These are phyloP conservation scores for Theobroma grandiflorum DNA, from an alignment of 441 rosid genomes.

Conservation along the genomic window DNA sequence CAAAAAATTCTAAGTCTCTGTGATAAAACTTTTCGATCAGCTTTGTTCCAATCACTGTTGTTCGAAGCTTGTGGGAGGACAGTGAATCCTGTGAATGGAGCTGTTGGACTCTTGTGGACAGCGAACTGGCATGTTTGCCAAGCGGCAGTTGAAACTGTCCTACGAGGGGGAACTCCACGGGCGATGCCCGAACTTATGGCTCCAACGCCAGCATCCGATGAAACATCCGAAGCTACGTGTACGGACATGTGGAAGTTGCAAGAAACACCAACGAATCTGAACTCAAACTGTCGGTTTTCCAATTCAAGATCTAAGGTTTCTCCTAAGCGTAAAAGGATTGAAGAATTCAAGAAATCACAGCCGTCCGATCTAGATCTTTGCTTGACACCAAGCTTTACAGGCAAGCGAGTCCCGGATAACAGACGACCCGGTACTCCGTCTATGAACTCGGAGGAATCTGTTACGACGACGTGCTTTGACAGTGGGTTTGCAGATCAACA, in stretches of 20 bases:
- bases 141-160: conserved; percentile 72
- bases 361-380: conserved; percentile 65
- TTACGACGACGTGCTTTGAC: conserved; percentile 72
- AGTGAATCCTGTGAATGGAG: conserved; percentile 77
- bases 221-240: conserved; percentile 59
- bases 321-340: conserved; percentile 49
- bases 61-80: conserved; percentile 83
- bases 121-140: conserved; percentile 76
- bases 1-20: background rate
- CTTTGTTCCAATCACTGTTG: conserved; percentile 67
- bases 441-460: conserved; percentile 89
- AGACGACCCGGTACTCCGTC: conserved; percentile 69
- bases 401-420: conserved; percentile 31
- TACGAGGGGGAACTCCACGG: conserved; percentile 63
- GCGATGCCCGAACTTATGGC: conserved; percentile 67
- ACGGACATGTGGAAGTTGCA: conserved; percentile 56
- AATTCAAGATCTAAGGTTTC: conserved; percentile 62
- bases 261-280: conserved; percentile 38
- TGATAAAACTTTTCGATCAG: conserved; percentile 36
- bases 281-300: conserved; percentile 54
- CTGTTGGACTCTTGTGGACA: conserved; percentile 72
- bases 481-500: conserved; percentile 53
- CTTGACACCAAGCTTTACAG: conserved; percentile 44
- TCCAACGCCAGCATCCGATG: conserved; percentile 56
- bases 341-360: conserved; percentile 34